These are phyloP conservation scores for Erythrophleum ivorense DNA, from an alignment of 331 rosid genomes.

Conservation along the genomic window DNA sequence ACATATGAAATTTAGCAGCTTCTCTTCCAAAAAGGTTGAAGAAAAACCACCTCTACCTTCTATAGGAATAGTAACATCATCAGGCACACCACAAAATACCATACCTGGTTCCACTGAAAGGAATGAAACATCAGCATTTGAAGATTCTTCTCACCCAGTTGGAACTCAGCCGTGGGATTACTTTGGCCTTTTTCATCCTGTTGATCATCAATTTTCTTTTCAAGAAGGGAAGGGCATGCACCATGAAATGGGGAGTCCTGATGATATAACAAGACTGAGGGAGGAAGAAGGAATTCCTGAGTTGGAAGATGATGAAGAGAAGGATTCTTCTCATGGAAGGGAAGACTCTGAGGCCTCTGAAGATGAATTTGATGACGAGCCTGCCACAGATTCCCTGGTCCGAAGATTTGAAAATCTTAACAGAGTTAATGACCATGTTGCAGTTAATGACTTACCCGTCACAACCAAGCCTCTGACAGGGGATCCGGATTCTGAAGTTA, in stretches of 20 bases:
- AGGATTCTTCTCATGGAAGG: constrained; percentile 54
- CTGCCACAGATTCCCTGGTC: constrained; percentile 65
- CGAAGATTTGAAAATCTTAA: constrained; percentile 77
- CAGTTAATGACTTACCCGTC: constrained; percentile 49
- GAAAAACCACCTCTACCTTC: constrained; percentile 66
- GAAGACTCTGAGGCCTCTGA: constrained; percentile 75
- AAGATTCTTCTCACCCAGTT: constrained; percentile 62
- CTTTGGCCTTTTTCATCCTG: constrained; percentile 79
- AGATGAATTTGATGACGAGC: constrained; percentile 89
- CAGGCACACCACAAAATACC: constrained; percentile 50
- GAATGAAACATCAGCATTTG: constrained; percentile 53
- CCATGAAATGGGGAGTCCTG: constrained; percentile 53
- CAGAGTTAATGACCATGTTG: constrained; percentile 58
- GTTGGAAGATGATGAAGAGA: constrained; percentile 74
- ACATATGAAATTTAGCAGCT: constrained; percentile 69
- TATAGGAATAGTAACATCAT: constrained; percentile 70
- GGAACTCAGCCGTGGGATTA: constrained; percentile 87
- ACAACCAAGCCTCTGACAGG: constrained; percentile 47
- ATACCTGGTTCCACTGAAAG: constrained; percentile 46
- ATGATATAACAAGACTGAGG: constrained; percentile 55
- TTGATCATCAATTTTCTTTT: constrained; percentile 72
- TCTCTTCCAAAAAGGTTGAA: constrained; percentile 65
- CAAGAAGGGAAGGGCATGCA: constrained; percentile 64
- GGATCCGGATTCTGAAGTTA: constrained; percentile 61
- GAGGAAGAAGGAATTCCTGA: constrained; percentile 84